Conservation (phyloP, 768 basidiomycete genomes). For the Phanerochaete sordida region DNA sequence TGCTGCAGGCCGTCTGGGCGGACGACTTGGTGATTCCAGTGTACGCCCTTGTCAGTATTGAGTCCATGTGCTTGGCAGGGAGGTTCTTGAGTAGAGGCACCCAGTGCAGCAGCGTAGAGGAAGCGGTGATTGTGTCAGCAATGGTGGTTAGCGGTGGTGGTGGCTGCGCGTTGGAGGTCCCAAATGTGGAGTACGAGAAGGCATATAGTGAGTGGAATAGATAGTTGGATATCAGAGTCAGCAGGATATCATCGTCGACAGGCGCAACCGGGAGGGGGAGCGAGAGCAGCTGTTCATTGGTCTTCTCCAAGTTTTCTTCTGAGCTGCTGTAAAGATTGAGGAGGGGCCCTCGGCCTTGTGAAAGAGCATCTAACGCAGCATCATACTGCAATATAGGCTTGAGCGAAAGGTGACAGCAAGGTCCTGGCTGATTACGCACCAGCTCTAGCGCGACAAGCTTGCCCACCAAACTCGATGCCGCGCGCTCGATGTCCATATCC, state of each 20-base stretch:
- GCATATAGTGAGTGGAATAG: slow-evolving; percentile 51
- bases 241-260: slow-evolving; percentile 29
- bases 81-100: slow-evolving; percentile 39
- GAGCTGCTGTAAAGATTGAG: slow-evolving; percentile 23
- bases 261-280: slow-evolving; percentile 39
- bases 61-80: slow-evolving; percentile 52
- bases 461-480: slow-evolving; percentile 61
- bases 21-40: slow-evolving; percentile 39
- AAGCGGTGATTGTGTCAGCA: slow-evolving; percentile 26
- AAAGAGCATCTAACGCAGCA: slow-evolving; percentile 41
- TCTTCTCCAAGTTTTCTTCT: not conserved
- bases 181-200: slow-evolving; percentile 26
- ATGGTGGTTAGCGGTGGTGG: slow-evolving; percentile 23
- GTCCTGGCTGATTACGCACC: slow-evolving; percentile 42
- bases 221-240: slow-evolving; percentile 59
- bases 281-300: slow-evolving; percentile 31
- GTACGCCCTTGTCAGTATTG: slow-evolving; percentile 58
- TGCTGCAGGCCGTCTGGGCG: slow-evolving; percentile 24
- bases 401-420: not conserved
- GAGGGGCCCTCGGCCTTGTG: slow-evolving; percentile 44
- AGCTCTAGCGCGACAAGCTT: slow-evolving; percentile 68
- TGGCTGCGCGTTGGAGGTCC: slow-evolving; percentile 1
- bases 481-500: slow-evolving; percentile 68
- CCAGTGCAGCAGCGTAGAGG: slow-evolving; percentile 50
- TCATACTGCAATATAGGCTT: slow-evolving; percentile 43